Evolutionary conservation across 352 stramenopile genomes (phyloP).

Genomic region (Peronospora belbahrii): DNA sequence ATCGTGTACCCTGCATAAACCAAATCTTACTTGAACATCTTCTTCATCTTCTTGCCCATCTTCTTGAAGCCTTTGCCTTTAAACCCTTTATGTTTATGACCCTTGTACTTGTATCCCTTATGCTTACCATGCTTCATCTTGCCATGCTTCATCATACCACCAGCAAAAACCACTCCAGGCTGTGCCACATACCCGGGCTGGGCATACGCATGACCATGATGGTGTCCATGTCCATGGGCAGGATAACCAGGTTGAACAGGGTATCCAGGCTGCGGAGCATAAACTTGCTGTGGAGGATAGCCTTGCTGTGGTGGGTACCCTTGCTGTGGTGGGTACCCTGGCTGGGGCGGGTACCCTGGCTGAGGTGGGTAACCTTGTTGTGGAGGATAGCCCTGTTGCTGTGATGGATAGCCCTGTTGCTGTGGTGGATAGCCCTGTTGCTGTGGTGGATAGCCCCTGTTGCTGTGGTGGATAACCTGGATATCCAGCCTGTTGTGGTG

Average conservation of each 20-base stretch:
- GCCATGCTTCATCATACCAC: conserved; percentile 33
- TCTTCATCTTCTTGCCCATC: conserved; percentile 40
- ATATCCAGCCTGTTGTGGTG: no score
- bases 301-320: conserved; percentile 28
- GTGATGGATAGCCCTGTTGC: conserved; percentile 31
- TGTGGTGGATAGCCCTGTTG: background rate
- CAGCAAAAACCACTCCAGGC: conserved; percentile 24
- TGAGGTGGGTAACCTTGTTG: conserved; percentile 13
- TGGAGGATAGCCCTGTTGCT: conserved; percentile 20
- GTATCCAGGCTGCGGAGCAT: conserved; percentile 31
- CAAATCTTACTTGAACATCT: conserved; percentile 33
- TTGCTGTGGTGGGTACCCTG: conserved; percentile 28
- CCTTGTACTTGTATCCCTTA: conserved; percentile 22
- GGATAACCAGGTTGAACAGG: conserved; percentile 32
- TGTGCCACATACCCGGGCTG: conserved; percentile 33
- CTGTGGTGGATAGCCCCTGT: background rate
- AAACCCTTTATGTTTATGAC: conserved; percentile 25
- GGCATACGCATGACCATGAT: conserved; percentile 23
- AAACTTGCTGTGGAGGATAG: conserved; percentile 31
- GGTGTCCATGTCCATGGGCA: conserved; percentile 21
- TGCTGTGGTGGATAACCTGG: background rate
- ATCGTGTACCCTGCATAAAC: background rate
- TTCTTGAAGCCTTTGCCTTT: conserved; percentile 35
- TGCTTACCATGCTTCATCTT: conserved; percentile 19
- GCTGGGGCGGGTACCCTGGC: conserved; percentile 10